Conservation (phyloP, 2,329 filamentous ascomycete genomes). For the Colletotrichum sidae region DNA sequence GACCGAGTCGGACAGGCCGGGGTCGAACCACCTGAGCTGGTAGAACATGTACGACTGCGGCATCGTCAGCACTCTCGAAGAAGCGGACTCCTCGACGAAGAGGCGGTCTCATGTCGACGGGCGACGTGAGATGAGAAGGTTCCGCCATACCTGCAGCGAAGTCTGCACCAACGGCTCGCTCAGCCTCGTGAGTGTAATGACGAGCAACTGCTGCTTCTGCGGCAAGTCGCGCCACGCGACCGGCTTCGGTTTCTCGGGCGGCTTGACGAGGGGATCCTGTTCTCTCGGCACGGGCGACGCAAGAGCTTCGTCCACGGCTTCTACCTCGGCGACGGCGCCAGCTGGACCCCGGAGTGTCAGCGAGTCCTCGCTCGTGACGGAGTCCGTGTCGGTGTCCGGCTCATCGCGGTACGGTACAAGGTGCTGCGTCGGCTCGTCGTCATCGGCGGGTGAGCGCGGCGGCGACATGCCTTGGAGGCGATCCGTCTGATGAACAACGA, state of each 20-base stretch:
- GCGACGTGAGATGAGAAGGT: slow-evolving; percentile 36
- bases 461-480: neutral
- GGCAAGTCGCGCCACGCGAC: slow-evolving; percentile 81
- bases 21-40: slow-evolving; percentile 82
- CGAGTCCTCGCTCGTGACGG: slow-evolving; percentile 16
- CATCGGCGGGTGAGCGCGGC: neutral
- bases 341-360: slow-evolving; percentile 11
- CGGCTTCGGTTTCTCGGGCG: slow-evolving; percentile 47
- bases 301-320: slow-evolving; percentile 4
- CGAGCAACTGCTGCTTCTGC: slow-evolving; percentile 79
- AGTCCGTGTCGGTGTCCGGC: slow-evolving; percentile 17
- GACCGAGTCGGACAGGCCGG: slow-evolving; percentile 65
- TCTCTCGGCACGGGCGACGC: neutral
- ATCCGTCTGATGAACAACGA: neutral
- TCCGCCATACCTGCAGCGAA: slow-evolving; percentile 62
- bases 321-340: slow-evolving; percentile 12
- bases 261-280: slow-evolving; percentile 11
- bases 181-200: slow-evolving; percentile 82
- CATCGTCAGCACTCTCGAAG: neutral
- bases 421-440: slow-evolving; percentile 18
- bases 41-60: slow-evolving; percentile 82
- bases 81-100: neutral
- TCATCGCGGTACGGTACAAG: slow-evolving; percentile 4
- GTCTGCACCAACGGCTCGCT: slow-evolving; percentile 87
- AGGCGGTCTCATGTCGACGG: neutral